Base-by-base conservation (phyloP, 148 eudicot species). In the Tetragonia tetragonoides region DNA sequence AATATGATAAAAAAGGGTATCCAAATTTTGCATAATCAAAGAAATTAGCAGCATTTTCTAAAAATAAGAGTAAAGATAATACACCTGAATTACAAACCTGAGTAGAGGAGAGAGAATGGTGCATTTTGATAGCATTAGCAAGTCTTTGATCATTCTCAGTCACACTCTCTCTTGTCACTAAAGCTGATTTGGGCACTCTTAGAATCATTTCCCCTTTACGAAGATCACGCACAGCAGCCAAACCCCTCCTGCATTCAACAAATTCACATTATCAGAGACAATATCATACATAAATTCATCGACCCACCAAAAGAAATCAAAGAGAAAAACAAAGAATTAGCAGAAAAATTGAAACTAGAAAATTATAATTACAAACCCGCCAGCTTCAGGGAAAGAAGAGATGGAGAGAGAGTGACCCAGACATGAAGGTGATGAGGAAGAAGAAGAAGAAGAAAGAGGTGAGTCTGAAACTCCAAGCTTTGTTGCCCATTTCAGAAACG, bases 181-280 rank as follows among this genome's bases (percentile, higher is more conserved):
- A 73, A 53, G 90, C 90, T 15, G 77, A 77, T 77, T 90, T 89
- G 2, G 97, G 99, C 21, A 89, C 99, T 81, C 89, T 95, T 7
- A 95, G 83, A 66, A 95, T 87, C 81, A 93, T 80, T 75, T 95
- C 99, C 24, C 99, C 99, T 83, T 84, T 91, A 10, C 78, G 75
- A 73, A 95, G 87, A 68, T 86, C 91, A 66, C 99, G 96, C 2
- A 66, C 88, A 39, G 99, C 94, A 9, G 82, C 97, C 76, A 95
- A 87, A 39, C 99, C 99, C 78, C 99, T 88, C 86, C 99, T 95
- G 83, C 83, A 85, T 39, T 56, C 21, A 28, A 66, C 63, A 63
- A 57, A 65, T 64, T 24, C 65, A 75, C 28, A 34, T 6, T 28
- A 21, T 46, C 53, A 67, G 12, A 68, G 9, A 67, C 28, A 21